A percentile compares a stretch with the other conserved stretches of the same genome.
These are phyloP conservation scores for Atractiella rhizophila DNA, from an alignment of 768 basidiomycete species.

Conservation along the genomic window DNA sequence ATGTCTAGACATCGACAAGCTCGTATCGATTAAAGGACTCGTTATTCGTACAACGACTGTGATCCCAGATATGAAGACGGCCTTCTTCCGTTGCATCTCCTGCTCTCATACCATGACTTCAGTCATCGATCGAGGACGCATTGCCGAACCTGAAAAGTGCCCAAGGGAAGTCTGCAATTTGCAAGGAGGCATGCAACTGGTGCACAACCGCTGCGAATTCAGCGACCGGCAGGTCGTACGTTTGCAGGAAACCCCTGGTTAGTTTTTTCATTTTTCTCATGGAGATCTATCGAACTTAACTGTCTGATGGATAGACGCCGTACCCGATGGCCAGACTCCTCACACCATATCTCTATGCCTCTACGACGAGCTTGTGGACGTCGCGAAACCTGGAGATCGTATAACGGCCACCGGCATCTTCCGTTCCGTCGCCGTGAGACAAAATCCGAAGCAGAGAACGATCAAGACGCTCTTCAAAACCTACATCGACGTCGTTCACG, in stretches of 20 bases:
- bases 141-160: slow-evolving; percentile 72
- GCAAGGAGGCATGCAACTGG: slow-evolving; percentile 69
- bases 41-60: slow-evolving; percentile 93
- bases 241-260: slow-evolving; percentile 69
- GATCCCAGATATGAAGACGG: slow-evolving; percentile 93
- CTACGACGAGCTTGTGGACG: slow-evolving; percentile 94
- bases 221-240: slow-evolving; percentile 86
- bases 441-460: slow-evolving; percentile 69
- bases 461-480: slow-evolving; percentile 95
- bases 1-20: slow-evolving; percentile 72
- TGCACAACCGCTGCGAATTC: slow-evolving; percentile 93
- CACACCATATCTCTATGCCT: slow-evolving; percentile 89
- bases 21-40: slow-evolving; percentile 82
- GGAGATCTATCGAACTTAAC: not conserved
- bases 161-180: slow-evolving; percentile 77
- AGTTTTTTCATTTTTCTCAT: slow-evolving; percentile 1
- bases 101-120: slow-evolving; percentile 93
- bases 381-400: slow-evolving; percentile 86
- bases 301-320: slow-evolving; percentile 34
- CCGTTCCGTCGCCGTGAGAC: slow-evolving; percentile 78
- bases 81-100: slow-evolving; percentile 88
- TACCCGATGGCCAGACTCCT: slow-evolving; percentile 93
- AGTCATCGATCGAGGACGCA: slow-evolving; percentile 93
- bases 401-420: slow-evolving; percentile 78
- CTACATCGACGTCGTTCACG: slow-evolving; percentile 81